phyloP scores from a whole-genome alignment of 306 rosid genomes.

The Quercus ilex region DNA sequence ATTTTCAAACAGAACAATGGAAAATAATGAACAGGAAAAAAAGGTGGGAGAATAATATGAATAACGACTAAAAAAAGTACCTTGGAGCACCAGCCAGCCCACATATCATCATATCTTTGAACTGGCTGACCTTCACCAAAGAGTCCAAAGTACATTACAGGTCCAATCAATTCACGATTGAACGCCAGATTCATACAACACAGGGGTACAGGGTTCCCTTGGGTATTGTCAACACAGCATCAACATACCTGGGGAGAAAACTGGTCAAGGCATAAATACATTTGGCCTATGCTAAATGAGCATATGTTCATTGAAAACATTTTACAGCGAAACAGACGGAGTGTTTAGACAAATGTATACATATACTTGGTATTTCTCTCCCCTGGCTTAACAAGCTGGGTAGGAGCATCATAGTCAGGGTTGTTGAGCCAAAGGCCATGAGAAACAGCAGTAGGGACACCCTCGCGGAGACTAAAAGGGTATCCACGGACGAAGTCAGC shows the following conservation, averaged over 20 bases:
- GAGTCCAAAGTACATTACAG: conserved; percentile 94
- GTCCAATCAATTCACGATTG: conserved; percentile 77
- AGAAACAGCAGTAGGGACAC: conserved; percentile 71
- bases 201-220: conserved; percentile 84
- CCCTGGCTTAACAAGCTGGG: conserved; percentile 82
- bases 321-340: no score
- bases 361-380: conserved; percentile 77
- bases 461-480: conserved; percentile 82
- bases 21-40: not conserved
- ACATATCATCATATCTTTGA: conserved; percentile 90
- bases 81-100: conserved; percentile 99
- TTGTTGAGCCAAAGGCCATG: conserved; percentile 95
- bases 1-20: not conserved
- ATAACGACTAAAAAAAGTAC: conserved; percentile 29
- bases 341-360: no score
- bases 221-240: conserved; percentile 79
- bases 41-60: not conserved
- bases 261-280: not conserved
- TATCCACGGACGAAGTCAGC: conserved; percentile 88
- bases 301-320: not conserved
- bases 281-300: not conserved
- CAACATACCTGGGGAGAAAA: conserved; percentile 60
- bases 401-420: conserved; percentile 89
- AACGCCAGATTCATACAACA: conserved; percentile 90
- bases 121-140: conserved; percentile 96